These are phyloP conservation scores for Tylopilus rubrobrunneus DNA, from an alignment of 768 basidiomycete genomes.

Conservation along the genomic window DNA sequence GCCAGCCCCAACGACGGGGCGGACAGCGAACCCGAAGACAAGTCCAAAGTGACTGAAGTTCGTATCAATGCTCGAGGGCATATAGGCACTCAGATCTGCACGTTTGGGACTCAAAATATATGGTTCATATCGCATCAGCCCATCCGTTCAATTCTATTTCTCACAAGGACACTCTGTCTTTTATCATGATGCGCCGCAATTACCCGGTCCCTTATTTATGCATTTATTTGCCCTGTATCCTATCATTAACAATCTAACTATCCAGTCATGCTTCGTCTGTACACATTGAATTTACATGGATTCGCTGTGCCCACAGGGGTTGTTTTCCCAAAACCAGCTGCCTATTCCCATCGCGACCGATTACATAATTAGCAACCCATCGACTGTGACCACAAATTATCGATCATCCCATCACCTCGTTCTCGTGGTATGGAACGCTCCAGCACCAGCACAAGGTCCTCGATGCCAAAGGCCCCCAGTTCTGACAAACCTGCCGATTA, in stretches of 20 bases:
- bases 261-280: too few relatives aligned
- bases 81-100: slow-evolving; percentile 5
- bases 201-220: too few relatives aligned
- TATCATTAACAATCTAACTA: background rate
- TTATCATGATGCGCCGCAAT: too few relatives aligned
- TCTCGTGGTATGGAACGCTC: slow-evolving; percentile 27
- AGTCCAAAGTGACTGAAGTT: slow-evolving; percentile 44
- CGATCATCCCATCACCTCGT: background rate
- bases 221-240: background rate
- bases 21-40: slow-evolving; percentile 42
- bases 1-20: slow-evolving; percentile 27
- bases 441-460: slow-evolving; percentile 28
- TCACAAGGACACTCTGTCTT: too few relatives aligned
- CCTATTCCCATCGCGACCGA: background rate
- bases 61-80: slow-evolving; percentile 29
- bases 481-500: slow-evolving; percentile 57
- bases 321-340: background rate
- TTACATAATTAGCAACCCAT: too few relatives aligned
- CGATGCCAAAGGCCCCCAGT: slow-evolving; percentile 18
- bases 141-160: too few relatives aligned
- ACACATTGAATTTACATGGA: background rate
- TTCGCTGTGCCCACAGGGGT: background rate
- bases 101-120: background rate
- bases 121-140: too few relatives aligned
- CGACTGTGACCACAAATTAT: background rate